Evolutionary conservation across 176 grass and related monocot genomes (phyloP), one percentile per base, ranked within the genome.

Genomic region (Avena sativa): DNA sequence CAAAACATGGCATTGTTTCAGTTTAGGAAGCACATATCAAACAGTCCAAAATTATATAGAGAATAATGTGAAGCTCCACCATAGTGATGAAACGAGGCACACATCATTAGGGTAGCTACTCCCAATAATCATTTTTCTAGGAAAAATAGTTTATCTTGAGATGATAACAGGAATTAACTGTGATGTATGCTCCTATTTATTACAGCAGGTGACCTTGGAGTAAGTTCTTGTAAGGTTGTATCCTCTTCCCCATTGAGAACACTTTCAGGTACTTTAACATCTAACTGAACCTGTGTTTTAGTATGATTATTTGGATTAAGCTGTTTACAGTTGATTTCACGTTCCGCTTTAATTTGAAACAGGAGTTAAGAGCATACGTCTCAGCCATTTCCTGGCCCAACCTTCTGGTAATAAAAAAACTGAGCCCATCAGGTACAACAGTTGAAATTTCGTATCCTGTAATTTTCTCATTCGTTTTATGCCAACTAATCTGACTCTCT

Each of bases 401-500:
- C 23, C 87, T 59, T 81, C 90, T 62, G 89, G 86, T 58, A 86
- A 69, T 67, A 76, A 86, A 64, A 92, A 81, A 82, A 94, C 88
- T 65, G 88, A 97, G 73, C 62, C 88, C 38, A 13, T 97, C 70
- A 97, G 94, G 94, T 97, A 92, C 59, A 43, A 36, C 56, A 28
- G 30, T 28, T 53, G 17, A 68, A 48, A 57, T 79, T 85, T 60
- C 9, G 57, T 74, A 13, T 63, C 38, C 40, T 60, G 49, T 50
- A 20, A 47, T 70, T 20, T 62, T 84, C 32, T 12, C 4, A 25
- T 59, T 32, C 47, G 49, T 74, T 44, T 65, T 47, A 71, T 86
- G 34, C 76, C 43, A 81, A 79, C 2, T 16, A 14, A 21, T 25
- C 17, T 60, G 74, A 61, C 21, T 84, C 13, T 88, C 46, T 12